Evolutionary conservation across 2,329 filamentous ascomycete species (phyloP).

Genomic region (Cladosporium sp.): DNA sequence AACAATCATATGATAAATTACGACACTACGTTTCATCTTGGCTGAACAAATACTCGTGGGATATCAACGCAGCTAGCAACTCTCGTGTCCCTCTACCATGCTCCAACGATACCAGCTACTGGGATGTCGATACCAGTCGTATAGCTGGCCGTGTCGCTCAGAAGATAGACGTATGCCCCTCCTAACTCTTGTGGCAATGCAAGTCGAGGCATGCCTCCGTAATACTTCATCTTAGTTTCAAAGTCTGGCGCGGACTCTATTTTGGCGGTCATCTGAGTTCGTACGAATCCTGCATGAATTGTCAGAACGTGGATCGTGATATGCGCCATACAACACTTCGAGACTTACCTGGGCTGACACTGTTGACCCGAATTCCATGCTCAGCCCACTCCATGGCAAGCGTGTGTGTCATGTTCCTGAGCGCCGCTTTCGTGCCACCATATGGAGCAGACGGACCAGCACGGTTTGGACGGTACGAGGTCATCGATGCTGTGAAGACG

Average conservation of each 20-base stretch:
- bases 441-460: conserved; percentile 39
- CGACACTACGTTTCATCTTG: background rate
- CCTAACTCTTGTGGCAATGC: conserved; percentile 55
- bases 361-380: conserved; percentile 33
- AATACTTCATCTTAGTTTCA: conserved; percentile 41
- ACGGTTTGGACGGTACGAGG: conserved; percentile 38
- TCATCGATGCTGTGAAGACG: conserved; percentile 41
- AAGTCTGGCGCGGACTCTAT: conserved; percentile 17
- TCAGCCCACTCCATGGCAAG: conserved; percentile 42
- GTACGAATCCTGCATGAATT: conserved; percentile 25
- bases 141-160: conserved; percentile 46
- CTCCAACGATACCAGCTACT: conserved; percentile 36
- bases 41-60: background rate
- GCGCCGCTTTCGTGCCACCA: conserved; percentile 30
- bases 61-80: background rate
- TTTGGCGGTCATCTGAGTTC: conserved; percentile 25
- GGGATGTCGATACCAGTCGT: conserved; percentile 43
- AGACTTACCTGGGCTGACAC: conserved; percentile 28
- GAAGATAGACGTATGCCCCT: conserved; percentile 50
- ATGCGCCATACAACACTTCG: background rate
- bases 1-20: background rate
- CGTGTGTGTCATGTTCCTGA: conserved; percentile 31
- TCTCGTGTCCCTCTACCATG: background rate
- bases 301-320: background rate
- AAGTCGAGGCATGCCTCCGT: conserved; percentile 56